Base-by-base conservation (phyloP, 2,329 filamentous ascomycete genomes). In the Botrytis galanthina region DNA sequence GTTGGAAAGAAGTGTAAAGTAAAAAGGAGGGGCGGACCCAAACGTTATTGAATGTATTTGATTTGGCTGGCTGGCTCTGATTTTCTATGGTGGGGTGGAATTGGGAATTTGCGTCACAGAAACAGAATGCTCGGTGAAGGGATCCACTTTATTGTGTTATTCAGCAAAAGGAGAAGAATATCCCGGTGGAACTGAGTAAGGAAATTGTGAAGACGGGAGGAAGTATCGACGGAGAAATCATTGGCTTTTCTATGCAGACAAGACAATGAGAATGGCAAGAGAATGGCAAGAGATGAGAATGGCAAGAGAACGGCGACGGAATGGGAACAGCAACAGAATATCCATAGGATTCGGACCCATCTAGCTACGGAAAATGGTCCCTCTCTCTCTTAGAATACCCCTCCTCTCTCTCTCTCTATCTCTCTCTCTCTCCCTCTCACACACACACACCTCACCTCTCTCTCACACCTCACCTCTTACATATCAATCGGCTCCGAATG, bases 11-110 rank as follows among this genome's bases (percentile, higher is more conserved):
- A 60, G 63, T 48, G 42, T 18, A 42, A 35, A 69, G 71, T 26
- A 46, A 35, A 60, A 46, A 51, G 26, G 71, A 68, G 74, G 63
- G 59, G 64, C 70, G 42, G 66, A 68, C n/a, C 35, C 35, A 42
- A 57, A 68, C 16, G 35, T 39, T 54, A 16, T 54, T 54, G 64
- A 51, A 48, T 16, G 71, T 66, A 46, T 61, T 48, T 60, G n/a
- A n/a, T n/a, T n/a, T n/a, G n/a, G n/a, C n/a, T n/a, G 71, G 51
- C 51, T 57, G n/a, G 51, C 51, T 29, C 32, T 68, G 35, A 37
- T 35, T 68, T 44, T 35, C 39, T 26, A 26, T 72, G 60, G 70
- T 68, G 70, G 70, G 59, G 70, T 72, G 51, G 51, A 57, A 29
- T 18, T 57, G 51, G 57, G 57, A 51, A 66, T 68, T 68, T 68